A percentile compares a stretch with the other conserved stretches of the same genome.
Evolutionary conservation across 2,329 filamentous ascomycete species (phyloP).

Genomic region (Fonsecaea nubica): DNA sequence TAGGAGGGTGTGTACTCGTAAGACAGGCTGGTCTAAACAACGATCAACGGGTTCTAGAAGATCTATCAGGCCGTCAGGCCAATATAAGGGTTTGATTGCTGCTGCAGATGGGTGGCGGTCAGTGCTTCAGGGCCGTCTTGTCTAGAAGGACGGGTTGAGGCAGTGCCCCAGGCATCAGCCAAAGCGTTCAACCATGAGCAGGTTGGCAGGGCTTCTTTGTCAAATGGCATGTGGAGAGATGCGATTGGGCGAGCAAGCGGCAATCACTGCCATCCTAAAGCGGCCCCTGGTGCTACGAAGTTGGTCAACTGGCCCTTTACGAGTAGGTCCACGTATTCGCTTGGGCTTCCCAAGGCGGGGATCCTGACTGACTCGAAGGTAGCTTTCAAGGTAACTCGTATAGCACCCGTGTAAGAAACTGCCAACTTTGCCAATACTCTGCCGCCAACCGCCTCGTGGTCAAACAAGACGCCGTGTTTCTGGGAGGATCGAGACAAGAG

Average conservation of each 20-base stretch:
- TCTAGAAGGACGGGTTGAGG: neutral
- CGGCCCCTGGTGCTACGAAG: conserved; percentile 4
- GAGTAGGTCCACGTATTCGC: conserved; percentile 17
- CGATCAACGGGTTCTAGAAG: conserved; percentile 8
- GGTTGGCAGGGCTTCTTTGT: neutral
- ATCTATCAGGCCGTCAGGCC: neutral
- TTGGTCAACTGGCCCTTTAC: neutral
- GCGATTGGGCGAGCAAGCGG: conserved; percentile 1
- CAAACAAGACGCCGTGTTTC: no score
- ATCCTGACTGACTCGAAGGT: neutral
- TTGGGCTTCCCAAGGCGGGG: conserved; percentile 7
- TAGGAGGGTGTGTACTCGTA: neutral
- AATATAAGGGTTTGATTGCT: neutral
- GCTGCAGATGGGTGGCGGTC: neutral
- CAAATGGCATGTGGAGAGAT: neutral
- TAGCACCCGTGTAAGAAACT: no score
- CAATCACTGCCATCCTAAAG: neutral
- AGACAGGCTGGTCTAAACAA: no score
- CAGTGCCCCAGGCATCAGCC: conserved; percentile 18
- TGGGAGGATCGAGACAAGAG: no score
- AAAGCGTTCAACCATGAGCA: neutral
- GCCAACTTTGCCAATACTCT: no score
- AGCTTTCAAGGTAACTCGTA: neutral
- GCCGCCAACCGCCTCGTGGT: no score
- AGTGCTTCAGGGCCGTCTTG: neutral